Conservation (phyloP, 2,329 filamentous ascomycete genomes). For the Elsinoe fawcettii region DNA sequence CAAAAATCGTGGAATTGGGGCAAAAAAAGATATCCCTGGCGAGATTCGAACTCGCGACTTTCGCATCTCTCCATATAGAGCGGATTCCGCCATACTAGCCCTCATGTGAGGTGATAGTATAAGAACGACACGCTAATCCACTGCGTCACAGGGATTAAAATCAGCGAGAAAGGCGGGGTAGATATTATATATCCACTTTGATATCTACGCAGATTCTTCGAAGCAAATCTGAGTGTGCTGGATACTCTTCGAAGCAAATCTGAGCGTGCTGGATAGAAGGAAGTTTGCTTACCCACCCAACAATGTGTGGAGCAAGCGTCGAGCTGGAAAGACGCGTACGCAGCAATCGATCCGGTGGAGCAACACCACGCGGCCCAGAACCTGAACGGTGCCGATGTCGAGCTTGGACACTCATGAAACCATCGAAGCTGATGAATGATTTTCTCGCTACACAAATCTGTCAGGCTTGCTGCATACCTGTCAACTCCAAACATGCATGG, state of each 20-base stretch:
- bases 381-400: neutral
- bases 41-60: slow-evolving; percentile 27
- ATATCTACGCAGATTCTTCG: too few relatives aligned
- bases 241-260: too few relatives aligned
- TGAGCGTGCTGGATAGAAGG: too few relatives aligned
- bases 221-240: too few relatives aligned
- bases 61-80: slow-evolving; percentile 21
- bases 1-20: neutral
- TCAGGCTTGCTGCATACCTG: too few relatives aligned
- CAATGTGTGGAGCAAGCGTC: neutral
- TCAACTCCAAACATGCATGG: too few relatives aligned
- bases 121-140: slow-evolving; percentile 28
- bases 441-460: neutral
- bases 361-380: neutral
- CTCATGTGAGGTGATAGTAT: slow-evolving; percentile 20
- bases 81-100: slow-evolving; percentile 19
- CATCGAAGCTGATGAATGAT: neutral
- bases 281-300: too few relatives aligned
- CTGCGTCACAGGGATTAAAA: slow-evolving; percentile 23
- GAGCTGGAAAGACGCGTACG: neutral
- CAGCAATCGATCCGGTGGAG: neutral
- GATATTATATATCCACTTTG: neutral
- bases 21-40: slow-evolving; percentile 18
- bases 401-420: neutral
- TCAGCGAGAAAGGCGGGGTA: neutral